phyloP scores from a whole-genome alignment of 805 yeast genomes.

The Ogataea henricii region DNA sequence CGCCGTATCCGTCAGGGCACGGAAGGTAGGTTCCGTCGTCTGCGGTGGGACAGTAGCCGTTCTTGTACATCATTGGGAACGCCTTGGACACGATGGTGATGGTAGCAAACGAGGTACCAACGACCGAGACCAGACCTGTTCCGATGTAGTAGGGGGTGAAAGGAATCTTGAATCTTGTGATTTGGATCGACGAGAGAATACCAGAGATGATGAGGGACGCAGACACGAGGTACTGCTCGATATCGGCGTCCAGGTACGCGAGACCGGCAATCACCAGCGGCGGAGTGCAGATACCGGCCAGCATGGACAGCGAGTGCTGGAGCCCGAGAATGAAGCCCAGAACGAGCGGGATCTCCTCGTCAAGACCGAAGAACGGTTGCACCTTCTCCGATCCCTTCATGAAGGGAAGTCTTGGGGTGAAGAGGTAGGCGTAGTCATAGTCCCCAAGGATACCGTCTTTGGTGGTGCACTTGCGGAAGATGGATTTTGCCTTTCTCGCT shows the following conservation, averaged over 20 bases:
- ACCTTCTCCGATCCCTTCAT: constrained; percentile 44
- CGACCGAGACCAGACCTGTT: constrained; percentile 86
- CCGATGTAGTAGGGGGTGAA: constrained; percentile 79
- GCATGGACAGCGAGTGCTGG: constrained; percentile 87
- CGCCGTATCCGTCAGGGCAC: constrained; percentile 91
- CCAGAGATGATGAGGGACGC: constrained; percentile 73
- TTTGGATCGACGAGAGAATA: constrained; percentile 69
- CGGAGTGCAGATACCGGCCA: constrained; percentile 88
- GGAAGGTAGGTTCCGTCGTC: constrained; percentile 68
- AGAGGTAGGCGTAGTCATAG: constrained; percentile 77
- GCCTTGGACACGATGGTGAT: constrained; percentile 77
- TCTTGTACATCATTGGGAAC: constrained; percentile 75
- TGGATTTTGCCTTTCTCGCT: constrained; percentile 5
- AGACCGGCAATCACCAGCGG: constrained; percentile 68
- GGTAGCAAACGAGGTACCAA: constrained; percentile 89
- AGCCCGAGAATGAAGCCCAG: constrained; percentile 78
- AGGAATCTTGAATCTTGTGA: constrained; percentile 76
- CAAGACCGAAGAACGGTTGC: constrained; percentile 82
- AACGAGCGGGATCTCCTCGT: constrained; percentile 78
- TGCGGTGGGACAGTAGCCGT: constrained; percentile 65
- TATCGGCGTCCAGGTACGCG: constrained; percentile 55
- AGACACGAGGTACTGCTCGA: constrained; percentile 67
- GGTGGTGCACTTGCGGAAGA: constrained; percentile 49
- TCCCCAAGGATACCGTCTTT: constrained; percentile 84
- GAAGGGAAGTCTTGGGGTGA: constrained; percentile 82